Evolutionary conservation across 208 protist genomes (phyloP).

Genomic region (Naegleria gruberi): DNA sequence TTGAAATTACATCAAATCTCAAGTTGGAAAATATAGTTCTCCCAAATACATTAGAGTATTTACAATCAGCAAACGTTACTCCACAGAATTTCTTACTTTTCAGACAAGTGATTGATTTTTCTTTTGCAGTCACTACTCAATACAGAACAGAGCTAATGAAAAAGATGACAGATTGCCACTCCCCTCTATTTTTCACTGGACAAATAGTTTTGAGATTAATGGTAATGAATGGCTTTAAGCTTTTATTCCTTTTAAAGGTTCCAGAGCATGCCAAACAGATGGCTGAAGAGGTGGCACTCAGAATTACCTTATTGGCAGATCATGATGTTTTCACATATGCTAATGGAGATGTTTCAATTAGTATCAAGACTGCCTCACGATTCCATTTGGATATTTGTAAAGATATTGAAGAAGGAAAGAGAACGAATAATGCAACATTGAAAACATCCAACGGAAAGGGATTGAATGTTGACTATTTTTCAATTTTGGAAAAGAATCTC

Average conservation of each 20-base stretch:
- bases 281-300: background rate
- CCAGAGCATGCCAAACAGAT: background rate
- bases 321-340: too few relatives aligned
- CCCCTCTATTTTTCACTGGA: background rate
- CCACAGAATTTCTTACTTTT: background rate
- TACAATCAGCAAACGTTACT: background rate
- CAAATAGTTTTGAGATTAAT: background rate
- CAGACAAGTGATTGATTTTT: background rate
- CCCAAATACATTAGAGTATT: background rate
- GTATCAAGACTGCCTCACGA: too few relatives aligned
- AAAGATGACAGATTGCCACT: background rate
- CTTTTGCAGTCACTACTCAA: background rate
- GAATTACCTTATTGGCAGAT: background rate
- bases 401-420: too few relatives aligned
- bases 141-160: background rate
- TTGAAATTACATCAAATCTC: background rate
- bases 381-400: too few relatives aligned
- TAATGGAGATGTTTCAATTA: too few relatives aligned
- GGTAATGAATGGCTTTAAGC: background rate
- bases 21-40: background rate
- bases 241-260: background rate
- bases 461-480: too few relatives aligned
- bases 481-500: too few relatives aligned
- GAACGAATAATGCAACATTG: too few relatives aligned
- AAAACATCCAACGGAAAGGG: too few relatives aligned